These are phyloP conservation scores for Endoconidiophora laricicola DNA, from an alignment of 2,329 filamentous ascomycete species.

Conservation along the genomic window DNA sequence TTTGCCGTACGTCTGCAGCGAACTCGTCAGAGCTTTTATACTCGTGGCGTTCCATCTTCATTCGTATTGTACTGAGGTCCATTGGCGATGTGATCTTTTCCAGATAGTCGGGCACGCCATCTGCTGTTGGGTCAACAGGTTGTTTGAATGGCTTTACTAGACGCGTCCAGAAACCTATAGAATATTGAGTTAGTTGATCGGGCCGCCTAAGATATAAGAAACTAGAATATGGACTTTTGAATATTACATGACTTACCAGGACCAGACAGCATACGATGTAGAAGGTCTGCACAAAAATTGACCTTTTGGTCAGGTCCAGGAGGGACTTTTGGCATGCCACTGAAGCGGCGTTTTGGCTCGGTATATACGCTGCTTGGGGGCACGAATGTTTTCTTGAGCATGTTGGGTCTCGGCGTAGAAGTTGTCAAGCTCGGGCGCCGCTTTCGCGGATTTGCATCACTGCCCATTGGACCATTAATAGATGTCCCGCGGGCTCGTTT, in stretches of 20 bases:
- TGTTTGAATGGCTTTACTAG: conserved; percentile 45
- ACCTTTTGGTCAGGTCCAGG: conserved; percentile 24
- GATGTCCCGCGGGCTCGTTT: conserved; percentile 10
- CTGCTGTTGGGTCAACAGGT: conserved; percentile 37
- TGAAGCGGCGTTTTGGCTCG: conserved; percentile 17
- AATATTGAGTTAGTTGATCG: conserved; percentile 2
- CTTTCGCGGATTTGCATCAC: conserved; percentile 21
- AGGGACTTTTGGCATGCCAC: conserved; percentile 7
- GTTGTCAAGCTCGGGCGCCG: conserved; percentile 14
- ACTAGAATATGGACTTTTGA: too few species aligned
- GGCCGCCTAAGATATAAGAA: not conserved
- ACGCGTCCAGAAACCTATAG: conserved; percentile 46
- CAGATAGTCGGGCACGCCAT: conserved; percentile 45
- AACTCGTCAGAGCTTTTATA: conserved; percentile 39
- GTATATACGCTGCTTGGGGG: conserved; percentile 15
- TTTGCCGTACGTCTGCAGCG: conserved; percentile 39
- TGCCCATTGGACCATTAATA: conserved; percentile 7
- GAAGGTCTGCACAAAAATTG: conserved; percentile 39
- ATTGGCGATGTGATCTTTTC: conserved; percentile 44
- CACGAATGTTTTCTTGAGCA: conserved; percentile 12
- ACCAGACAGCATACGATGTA: conserved; percentile 43
- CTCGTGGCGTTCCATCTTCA: conserved; percentile 37
- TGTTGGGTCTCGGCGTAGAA: conserved; percentile 19
- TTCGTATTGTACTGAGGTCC: conserved; percentile 44
- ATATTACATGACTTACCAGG: conserved; percentile 28